phyloP scores from a whole-genome alignment of 2,329 filamentous ascomycete species.

The Mariannaea elegans region DNA sequence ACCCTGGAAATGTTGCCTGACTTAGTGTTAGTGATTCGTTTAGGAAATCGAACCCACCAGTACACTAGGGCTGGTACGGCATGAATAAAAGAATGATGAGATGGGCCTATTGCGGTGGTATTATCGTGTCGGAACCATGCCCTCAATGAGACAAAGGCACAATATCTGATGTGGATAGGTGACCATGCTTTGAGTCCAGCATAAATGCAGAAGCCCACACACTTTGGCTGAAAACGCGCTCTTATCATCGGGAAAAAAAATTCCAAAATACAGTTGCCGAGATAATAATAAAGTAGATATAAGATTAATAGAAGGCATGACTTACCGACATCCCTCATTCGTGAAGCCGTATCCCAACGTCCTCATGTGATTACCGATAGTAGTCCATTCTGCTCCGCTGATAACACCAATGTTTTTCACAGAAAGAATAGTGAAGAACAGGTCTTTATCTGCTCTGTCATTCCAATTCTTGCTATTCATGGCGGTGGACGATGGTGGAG shows the following conservation, averaged over 20 bases:
- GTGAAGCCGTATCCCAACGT: conserved; percentile 68
- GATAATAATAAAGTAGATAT: neutral
- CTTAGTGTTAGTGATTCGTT: conserved; percentile 23
- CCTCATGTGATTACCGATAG: conserved; percentile 69
- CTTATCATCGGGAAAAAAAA: too few species aligned
- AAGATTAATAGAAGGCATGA: conserved; percentile 31
- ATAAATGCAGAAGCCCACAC: too few species aligned
- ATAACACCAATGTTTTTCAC: conserved; percentile 72
- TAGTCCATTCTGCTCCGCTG: conserved; percentile 69
- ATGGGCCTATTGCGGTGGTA: neutral
- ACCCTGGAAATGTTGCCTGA: conserved; percentile 69
- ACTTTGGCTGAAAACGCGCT: too few species aligned
- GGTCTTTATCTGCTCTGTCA: conserved; percentile 68
- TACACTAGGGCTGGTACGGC: too few species aligned
- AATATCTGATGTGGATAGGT: too few species aligned
- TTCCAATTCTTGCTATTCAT: conserved; percentile 69
- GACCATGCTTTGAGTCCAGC: too few species aligned
- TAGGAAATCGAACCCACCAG: too few species aligned
- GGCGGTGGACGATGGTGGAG: conserved; percentile 26
- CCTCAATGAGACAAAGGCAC: neutral
- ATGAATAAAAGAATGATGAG: neutral
- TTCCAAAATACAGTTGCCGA: neutral
- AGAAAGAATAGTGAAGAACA: conserved; percentile 70
- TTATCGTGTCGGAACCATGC: too few species aligned
- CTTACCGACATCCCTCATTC: conserved; percentile 71